Evolutionary conservation across 2,329 filamentous ascomycete genomes (phyloP).

Genomic region (Colletotrichum godetiae): DNA sequence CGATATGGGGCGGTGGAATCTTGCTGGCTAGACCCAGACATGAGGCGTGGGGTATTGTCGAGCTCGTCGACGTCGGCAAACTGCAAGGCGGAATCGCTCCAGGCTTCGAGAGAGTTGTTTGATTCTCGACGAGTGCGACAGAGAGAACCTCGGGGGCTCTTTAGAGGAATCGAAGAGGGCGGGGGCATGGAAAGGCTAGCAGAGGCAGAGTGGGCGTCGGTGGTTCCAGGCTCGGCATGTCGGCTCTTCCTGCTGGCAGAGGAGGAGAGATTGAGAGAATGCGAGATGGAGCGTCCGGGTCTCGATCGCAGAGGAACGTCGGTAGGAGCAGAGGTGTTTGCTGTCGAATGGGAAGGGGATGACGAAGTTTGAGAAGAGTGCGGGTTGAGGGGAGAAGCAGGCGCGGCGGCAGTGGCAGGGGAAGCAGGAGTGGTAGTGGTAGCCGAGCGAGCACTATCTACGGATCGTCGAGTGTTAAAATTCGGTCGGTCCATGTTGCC

Average conservation of each 20-base stretch:
- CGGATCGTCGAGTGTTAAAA: slow-evolving; percentile 40
- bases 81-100: slow-evolving; percentile 54
- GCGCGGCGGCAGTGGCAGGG: slow-evolving; percentile 34
- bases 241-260: slow-evolving; percentile 66
- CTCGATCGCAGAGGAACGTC: slow-evolving; percentile 30
- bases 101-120: slow-evolving; percentile 50
- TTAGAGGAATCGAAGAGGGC: slow-evolving; percentile 55
- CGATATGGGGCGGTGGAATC: slow-evolving; percentile 42
- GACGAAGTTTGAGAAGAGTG: neutral
- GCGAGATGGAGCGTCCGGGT: slow-evolving; percentile 42
- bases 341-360: slow-evolving; percentile 11
- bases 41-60: slow-evolving; percentile 61
- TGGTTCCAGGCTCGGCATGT: slow-evolving; percentile 69
- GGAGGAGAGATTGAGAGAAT: slow-evolving; percentile 57
- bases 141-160: slow-evolving; percentile 53
- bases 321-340: slow-evolving; percentile 12
- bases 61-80: slow-evolving; percentile 59
- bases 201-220: slow-evolving; percentile 66
- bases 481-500: slow-evolving; percentile 39
- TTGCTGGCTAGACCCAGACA: slow-evolving; percentile 46
- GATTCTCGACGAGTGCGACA: slow-evolving; percentile 57
- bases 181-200: slow-evolving; percentile 75
- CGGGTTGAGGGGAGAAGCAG: slow-evolving; percentile 32
- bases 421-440: slow-evolving; percentile 17
- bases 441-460: slow-evolving; percentile 38